A percentile compares a stretch with the other conserved stretches of the same genome.
Conservation (phyloP, 192 early-diverging fungal species). For the Rhizophagus sp. region DNA sequence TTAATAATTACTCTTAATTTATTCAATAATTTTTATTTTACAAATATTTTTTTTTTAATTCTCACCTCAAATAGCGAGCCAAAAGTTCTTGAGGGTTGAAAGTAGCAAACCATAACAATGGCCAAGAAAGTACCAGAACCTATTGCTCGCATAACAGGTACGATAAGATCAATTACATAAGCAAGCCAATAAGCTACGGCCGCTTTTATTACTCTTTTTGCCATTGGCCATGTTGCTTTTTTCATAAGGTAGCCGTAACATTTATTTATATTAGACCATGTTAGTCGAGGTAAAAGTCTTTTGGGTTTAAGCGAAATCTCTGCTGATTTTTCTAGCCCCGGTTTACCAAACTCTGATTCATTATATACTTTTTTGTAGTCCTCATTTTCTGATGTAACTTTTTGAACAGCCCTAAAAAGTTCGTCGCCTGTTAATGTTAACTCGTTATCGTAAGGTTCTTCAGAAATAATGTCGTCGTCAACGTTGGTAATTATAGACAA, state of each 20-base stretch:
- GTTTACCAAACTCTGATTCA: background rate
- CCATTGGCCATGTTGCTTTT: constrained; percentile 25
- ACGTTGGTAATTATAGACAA: background rate
- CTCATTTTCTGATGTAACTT: background rate
- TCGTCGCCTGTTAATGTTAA: constrained; percentile 6
- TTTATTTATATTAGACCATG: background rate
- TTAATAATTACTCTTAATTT: too few species aligned
- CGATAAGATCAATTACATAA: constrained; percentile 11
- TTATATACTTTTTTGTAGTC: background rate
- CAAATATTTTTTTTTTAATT: too few species aligned
- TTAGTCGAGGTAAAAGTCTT: background rate
- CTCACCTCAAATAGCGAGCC: constrained; percentile 8
- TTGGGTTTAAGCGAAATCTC: background rate
- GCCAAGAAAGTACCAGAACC: constrained; percentile 5
- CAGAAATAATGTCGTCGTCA: background rate
- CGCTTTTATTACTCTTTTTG: constrained; percentile 13
- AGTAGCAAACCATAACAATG: constrained; percentile 12
- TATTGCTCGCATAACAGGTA: background rate
- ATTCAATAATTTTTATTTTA: too few species aligned
- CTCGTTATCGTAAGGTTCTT: constrained; percentile 15
- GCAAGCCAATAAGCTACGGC: constrained; percentile 23
- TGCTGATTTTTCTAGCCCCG: background rate
- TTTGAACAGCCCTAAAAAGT: background rate
- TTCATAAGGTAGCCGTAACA: background rate
- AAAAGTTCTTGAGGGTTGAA: constrained; percentile 24